Evolutionary conservation across 768 basidiomycete genomes (phyloP), one percentile per base, ranked within the genome.

Genomic region (Gymnopilus junonius): DNA sequence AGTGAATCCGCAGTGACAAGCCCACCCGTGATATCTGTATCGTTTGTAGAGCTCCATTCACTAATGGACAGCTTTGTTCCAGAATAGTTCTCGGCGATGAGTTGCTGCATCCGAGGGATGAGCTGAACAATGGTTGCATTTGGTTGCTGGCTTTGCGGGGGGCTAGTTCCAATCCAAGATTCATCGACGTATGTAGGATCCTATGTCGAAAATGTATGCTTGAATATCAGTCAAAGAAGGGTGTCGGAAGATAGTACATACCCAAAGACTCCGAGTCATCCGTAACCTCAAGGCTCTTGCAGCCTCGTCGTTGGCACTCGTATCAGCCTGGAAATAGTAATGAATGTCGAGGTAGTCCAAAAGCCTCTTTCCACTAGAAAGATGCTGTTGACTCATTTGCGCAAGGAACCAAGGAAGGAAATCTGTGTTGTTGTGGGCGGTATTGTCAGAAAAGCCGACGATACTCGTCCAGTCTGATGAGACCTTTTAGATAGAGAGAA

Each of bases 341-440:
- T 86, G 85, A 59, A 86, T 79, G 68, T 85, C 85, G 59, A 86
- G 80, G 70, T 79, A 83, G 67, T 86, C 85, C 15, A 86, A 72
- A 25, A 85, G 72, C 15, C 84, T 74, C 67, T 80, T 77, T 0
- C 80, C 80, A 8, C 70, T 58, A 1, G 61, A 71, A 10, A 67
- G 67, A 37, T 80, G 78, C 2, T 74, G 73, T 8, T 55, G 25
- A 14, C 80, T 78, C 83, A 86, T 84, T 70, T 85, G 74, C 10
- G 70, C 53, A 45, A 86, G 74, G 80, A 86, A 85, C 84, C 83
- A 86, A 15, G 85, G 85, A 7, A 86, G 59, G 76, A 84, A 86
- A 69, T 86, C 85, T 35, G 76, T 80, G 66, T 84, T 83, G 67
- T 77, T 59, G 69, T 86, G 85, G 2, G 83, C 83, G 11, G 79